Evolutionary conservation across 2,329 filamentous ascomycete genomes (phyloP).

Genomic region (Venturia aucupariae): DNA sequence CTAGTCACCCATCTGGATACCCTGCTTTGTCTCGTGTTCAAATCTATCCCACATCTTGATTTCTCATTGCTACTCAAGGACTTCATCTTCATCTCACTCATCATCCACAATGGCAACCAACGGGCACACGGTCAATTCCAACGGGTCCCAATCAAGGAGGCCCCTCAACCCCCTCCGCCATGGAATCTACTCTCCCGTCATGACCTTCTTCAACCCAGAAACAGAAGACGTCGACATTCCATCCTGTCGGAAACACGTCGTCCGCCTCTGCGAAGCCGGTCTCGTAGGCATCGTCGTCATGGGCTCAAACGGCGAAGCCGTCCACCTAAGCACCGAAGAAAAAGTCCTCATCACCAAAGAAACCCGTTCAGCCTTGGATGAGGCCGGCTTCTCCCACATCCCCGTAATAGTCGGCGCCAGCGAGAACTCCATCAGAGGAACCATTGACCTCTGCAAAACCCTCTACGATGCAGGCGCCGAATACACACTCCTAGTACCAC

Average conservation of each 20-base stretch:
- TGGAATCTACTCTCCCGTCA: conserved; percentile 80
- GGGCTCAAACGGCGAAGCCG: conserved; percentile 86
- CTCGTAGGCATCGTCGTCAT: conserved; percentile 76
- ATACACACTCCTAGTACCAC: conserved; percentile 69
- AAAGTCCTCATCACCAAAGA: conserved; percentile 66
- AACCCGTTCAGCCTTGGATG: conserved; percentile 72
- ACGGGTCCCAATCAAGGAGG: neutral
- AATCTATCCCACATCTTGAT: neutral
- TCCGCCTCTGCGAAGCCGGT: conserved; percentile 66
- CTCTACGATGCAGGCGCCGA: conserved; percentile 63
- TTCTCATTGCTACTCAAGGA: neutral
- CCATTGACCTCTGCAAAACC: conserved; percentile 63
- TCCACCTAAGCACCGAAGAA: conserved; percentile 71
- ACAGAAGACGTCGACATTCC: conserved; percentile 79
- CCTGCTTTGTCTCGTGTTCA: neutral
- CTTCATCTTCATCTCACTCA: neutral
- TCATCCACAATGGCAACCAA: conserved; percentile 16
- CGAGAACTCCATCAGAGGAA: conserved; percentile 71
- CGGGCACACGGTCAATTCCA: conserved; percentile 23
- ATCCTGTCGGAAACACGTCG: conserved; percentile 69
- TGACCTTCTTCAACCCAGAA: conserved; percentile 80
- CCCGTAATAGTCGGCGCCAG: conserved; percentile 76
- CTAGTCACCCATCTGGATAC: neutral
- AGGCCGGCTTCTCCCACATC: conserved; percentile 64
- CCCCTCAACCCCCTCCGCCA: conserved; percentile 53